phyloP scores from a whole-genome alignment of 2,329 filamentous ascomycete genomes.

The Arthrinium phaeospermum region DNA sequence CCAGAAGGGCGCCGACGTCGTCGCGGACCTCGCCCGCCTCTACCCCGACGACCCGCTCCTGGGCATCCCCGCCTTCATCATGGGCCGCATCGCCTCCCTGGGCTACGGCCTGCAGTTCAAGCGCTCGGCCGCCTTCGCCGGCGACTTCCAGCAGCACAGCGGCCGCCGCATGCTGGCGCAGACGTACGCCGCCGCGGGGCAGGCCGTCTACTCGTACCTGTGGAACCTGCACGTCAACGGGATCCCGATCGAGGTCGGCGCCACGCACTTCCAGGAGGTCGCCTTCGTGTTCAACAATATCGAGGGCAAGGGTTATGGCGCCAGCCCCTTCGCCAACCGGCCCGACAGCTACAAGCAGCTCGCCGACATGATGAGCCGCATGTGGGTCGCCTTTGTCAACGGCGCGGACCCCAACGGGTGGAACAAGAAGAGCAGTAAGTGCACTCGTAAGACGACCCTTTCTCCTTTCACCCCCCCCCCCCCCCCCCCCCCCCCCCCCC shows the following conservation, averaged over 20 bases:
- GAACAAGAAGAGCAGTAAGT: conserved; percentile 19
- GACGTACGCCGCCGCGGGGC: conserved; percentile 52
- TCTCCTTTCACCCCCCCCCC: not conserved
- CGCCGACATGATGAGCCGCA: conserved; percentile 53
- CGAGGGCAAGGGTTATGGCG: conserved; percentile 50
- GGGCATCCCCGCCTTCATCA: conserved; percentile 24
- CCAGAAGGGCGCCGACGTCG: not conserved
- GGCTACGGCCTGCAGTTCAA: conserved; percentile 25
- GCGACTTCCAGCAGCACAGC: conserved; percentile 62
- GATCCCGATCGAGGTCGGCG: conserved; percentile 30
- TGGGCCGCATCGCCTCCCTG: conserved; percentile 7
- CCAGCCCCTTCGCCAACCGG: conserved; percentile 46
- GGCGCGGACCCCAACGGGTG: conserved; percentile 49
- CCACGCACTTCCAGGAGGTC: conserved; percentile 54
- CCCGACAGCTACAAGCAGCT: conserved; percentile 48
- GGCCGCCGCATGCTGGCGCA: conserved; percentile 59
- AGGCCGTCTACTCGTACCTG: conserved; percentile 61
- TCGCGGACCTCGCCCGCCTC: not conserved
- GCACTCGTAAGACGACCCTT: not conserved
- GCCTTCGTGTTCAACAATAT: conserved; percentile 61
- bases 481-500: too few relatives aligned
- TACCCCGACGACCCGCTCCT: conserved; percentile 25
- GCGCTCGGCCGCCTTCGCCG: conserved; percentile 43
- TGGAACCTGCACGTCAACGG: conserved; percentile 49
- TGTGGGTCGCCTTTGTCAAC: conserved; percentile 58